Evolutionary conservation across 257 asterid species (phyloP), one percentile per base, ranked within the genome.

Genomic region (Coffea eugenioides): DNA sequence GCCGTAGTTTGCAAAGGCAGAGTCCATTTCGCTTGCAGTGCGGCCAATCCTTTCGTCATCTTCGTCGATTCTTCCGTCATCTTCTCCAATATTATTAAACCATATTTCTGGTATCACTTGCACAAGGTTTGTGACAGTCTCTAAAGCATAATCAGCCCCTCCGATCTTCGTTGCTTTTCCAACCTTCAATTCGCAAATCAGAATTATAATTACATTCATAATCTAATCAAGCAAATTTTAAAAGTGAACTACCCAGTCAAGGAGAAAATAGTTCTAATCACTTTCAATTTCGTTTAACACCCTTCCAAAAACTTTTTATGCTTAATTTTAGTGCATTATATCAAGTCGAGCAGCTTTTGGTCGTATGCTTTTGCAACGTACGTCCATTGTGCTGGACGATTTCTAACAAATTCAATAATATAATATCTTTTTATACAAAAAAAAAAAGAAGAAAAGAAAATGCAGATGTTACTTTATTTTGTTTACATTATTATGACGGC

Each of bases 131-230:
- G 77, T 73, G 79, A 94, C 80, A 8, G 45, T 80, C 67, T 92
- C 97, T 66, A 89, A 41, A 2, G 92, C 97, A 79, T 92, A 94
- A 77, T 94, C 98, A 5, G 97, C 93, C 72, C 85, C 98, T 54
- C 88, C 83, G 57, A 85, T 87, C 85, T 86, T 94, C 4, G 73
- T 82, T 34, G 91, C 64, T 75, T 83, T 91, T 56, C 98, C 98
- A 73, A 94, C 95, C 98, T 92, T 70, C 71, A 68, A 73, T 57
- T 67, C 14, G 7, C 11, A 20, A 9, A 66, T 49, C 49, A 23
- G 4, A 76, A 25, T 1, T 4, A 76, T 0, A 8, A 3, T 77
- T 2, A n/a, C 0, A 45, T 71, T 71, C 56, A 71, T 34, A 41
- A 15, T 36, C 8, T 6, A 23, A 69, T 39, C 0, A 39, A 39